phyloP scores from a whole-genome alignment of 176 grass and related monocot species.

The Pontederia crassipes region DNA sequence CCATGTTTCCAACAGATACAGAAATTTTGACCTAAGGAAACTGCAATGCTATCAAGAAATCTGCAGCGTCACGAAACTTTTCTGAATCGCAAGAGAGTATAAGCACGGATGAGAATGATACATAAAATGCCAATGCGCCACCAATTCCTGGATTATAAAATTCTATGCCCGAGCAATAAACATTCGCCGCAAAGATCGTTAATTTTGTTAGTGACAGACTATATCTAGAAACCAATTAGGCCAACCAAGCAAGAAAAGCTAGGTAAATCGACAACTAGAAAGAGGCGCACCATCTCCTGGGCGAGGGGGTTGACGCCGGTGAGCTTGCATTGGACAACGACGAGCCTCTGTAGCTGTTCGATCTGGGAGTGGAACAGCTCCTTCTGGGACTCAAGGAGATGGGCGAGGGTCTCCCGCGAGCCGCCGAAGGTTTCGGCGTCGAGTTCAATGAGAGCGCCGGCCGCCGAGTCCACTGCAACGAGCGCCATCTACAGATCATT shows the following conservation, averaged over 20 bases:
- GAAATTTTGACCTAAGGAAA: no score
- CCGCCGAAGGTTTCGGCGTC: not conserved
- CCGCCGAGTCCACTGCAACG: conserved; percentile 23
- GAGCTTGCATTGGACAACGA: conserved; percentile 68
- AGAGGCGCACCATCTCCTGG: conserved; percentile 73
- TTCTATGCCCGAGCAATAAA: not conserved
- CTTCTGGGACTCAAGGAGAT: conserved; percentile 45
- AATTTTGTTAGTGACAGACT: no score
- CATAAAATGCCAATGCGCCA: not conserved
- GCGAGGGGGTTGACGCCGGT: conserved; percentile 87
- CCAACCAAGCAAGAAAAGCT: not conserved
- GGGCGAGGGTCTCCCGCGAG: conserved; percentile 28
- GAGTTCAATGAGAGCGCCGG: conserved; percentile 32
- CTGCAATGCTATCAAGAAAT: not conserved
- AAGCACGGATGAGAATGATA: not conserved
- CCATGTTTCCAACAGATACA: no score
- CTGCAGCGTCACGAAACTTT: not conserved
- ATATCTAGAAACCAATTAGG: not conserved
- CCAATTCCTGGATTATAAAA: not conserved
- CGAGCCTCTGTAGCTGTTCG: conserved; percentile 60
- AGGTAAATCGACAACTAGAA: not conserved
- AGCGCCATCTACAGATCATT: conserved; percentile 10
- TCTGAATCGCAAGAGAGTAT: not conserved
- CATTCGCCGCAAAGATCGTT: not conserved
- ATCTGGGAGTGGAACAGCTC: conserved; percentile 57